Conservation (phyloP, 2,329 filamentous ascomycete species). For the Pseudocercospora fijiensis region DNA sequence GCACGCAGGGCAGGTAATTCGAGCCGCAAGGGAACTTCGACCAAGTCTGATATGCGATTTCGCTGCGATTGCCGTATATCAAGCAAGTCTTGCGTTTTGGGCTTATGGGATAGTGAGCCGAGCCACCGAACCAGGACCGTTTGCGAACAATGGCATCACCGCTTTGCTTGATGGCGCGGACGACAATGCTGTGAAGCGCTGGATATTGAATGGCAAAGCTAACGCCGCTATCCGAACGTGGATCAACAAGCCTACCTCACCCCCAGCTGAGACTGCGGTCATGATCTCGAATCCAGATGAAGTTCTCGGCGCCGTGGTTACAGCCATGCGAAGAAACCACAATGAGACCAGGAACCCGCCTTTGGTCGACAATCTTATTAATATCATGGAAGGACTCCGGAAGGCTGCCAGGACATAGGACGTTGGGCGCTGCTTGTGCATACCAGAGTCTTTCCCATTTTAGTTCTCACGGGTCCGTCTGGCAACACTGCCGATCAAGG, state of each 20-base stretch:
- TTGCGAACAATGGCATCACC: constrained; percentile 40
- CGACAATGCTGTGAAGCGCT: constrained; percentile 49
- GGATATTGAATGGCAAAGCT: constrained; percentile 37
- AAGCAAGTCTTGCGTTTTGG: constrained; percentile 68
- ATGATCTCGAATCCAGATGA: constrained; percentile 56
- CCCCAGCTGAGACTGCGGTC: constrained; percentile 19
- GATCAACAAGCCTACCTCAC: constrained; percentile 19
- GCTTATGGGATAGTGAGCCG: constrained; percentile 60
- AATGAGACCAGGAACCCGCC: constrained; percentile 49
- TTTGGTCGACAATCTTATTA: constrained; percentile 66
- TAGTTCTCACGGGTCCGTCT: neutral
- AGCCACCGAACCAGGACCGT: constrained; percentile 43
- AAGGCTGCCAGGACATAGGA: constrained; percentile 36
- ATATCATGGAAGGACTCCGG: constrained; percentile 60
- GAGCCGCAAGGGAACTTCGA: constrained; percentile 53
- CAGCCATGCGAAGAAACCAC: constrained; percentile 58
- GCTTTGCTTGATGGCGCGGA: constrained; percentile 59
- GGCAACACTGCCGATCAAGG: neutral
- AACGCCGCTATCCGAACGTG: constrained; percentile 35
- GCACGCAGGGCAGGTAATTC: constrained; percentile 67
- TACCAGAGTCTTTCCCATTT: neutral
- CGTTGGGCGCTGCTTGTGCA: neutral
- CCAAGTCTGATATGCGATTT: constrained; percentile 54
- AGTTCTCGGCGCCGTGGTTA: constrained; percentile 60
- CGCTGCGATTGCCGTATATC: constrained; percentile 66